phyloP scores from a whole-genome alignment of 371 early-diverging fungal species.

The Mortierella sp. region DNA sequence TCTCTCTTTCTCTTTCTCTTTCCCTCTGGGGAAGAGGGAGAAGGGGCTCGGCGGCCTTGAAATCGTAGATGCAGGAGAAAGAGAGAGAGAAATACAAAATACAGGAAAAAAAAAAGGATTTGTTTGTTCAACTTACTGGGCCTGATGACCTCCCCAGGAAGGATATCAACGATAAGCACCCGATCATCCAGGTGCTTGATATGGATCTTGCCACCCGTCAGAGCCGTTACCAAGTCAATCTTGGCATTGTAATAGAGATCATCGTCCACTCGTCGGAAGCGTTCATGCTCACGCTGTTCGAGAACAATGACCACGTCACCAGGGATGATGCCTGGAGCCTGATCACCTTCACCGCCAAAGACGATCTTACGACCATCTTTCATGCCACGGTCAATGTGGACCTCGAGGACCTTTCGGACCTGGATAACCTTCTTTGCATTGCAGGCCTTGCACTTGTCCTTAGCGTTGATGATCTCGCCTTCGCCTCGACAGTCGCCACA shows the following conservation, averaged over 20 bases:
- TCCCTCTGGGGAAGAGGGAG: too few relatives aligned
- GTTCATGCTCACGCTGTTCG: constrained; percentile 86
- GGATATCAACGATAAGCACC: constrained; percentile 77
- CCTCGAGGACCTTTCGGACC: constrained; percentile 83
- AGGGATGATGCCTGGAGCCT: constrained; percentile 68
- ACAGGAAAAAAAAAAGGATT: background rate
- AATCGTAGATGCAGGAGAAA: background rate
- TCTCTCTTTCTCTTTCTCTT: too few relatives aligned
- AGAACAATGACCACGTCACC: constrained; percentile 90
- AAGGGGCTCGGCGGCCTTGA: too few relatives aligned
- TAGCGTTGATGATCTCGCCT: constrained; percentile 85
- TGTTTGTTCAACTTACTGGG: constrained; percentile 55
- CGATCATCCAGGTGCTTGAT: constrained; percentile 90
- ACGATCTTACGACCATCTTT: constrained; percentile 91
- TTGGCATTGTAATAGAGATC: constrained; percentile 80
- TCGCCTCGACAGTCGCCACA: constrained; percentile 89
- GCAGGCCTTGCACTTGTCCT: constrained; percentile 87
- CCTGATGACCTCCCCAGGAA: constrained; percentile 90
- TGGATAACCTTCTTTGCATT: constrained; percentile 79
- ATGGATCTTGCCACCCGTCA: constrained; percentile 88
- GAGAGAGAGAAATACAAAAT: too few relatives aligned
- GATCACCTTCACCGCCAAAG: constrained; percentile 91
- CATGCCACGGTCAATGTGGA: constrained; percentile 92
- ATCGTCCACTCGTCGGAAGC: constrained; percentile 85
- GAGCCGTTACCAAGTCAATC: constrained; percentile 89